phyloP scores from a whole-genome alignment of 495 filamentous ascomycete species.

The Penicillium chermesinum region DNA sequence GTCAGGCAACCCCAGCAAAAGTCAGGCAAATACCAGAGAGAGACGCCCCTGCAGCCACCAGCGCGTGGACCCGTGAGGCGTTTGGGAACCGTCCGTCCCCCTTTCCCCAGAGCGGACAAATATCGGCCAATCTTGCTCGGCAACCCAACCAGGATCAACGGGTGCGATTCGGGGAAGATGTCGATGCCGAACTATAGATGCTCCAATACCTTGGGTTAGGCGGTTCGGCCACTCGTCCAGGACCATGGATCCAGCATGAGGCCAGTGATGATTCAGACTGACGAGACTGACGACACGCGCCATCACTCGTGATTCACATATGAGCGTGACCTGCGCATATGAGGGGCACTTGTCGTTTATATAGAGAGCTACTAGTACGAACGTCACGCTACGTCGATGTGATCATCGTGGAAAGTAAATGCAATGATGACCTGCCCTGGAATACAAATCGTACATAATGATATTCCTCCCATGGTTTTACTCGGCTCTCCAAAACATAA shows the following conservation, averaged over 20 bases:
- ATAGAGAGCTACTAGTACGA: constrained; percentile 13
- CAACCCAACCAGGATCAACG: not conserved
- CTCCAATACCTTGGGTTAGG: constrained; percentile 17
- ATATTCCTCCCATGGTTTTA: not conserved
- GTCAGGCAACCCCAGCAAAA: not conserved
- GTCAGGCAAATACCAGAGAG: not conserved
- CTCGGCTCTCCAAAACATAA: not conserved
- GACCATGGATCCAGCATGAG: constrained; percentile 25
- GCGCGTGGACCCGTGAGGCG: constrained; percentile 1
- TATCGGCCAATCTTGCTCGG: constrained; percentile 1
- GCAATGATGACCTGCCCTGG: constrained; percentile 28
- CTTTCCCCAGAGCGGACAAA: not conserved
- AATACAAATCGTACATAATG: constrained; percentile 15
- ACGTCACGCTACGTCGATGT: constrained; percentile 32
- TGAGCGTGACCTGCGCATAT: constrained; percentile 7
- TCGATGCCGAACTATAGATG: not conserved
- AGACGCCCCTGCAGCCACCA: not conserved
- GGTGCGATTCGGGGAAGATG: not conserved
- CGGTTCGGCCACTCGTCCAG: constrained; percentile 12
- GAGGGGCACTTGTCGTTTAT: constrained; percentile 13
- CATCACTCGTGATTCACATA: constrained; percentile 29
- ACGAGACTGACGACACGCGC: constrained; percentile 34
- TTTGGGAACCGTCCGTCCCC: not conserved
- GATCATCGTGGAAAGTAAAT: constrained; percentile 20
- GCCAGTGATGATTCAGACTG: constrained; percentile 28